phyloP scores from a whole-genome alignment of 2,329 filamentous ascomycete genomes.

The Scedosporium minutisporum region DNA sequence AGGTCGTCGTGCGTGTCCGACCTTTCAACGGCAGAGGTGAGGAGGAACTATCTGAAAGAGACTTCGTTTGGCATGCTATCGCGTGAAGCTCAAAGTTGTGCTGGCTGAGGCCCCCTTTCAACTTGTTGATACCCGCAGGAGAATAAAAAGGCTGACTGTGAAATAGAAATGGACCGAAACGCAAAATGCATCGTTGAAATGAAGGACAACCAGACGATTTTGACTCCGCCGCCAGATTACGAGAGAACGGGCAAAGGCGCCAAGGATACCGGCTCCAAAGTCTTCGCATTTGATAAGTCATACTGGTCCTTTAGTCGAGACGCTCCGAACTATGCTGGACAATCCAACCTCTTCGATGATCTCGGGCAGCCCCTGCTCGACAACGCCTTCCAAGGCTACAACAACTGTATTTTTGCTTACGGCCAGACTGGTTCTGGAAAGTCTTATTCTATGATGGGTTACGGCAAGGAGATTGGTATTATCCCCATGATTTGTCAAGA shows the following conservation, averaged over 20 bases:
- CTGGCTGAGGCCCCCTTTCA: too few relatives aligned
- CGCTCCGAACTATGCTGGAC: conserved; percentile 76
- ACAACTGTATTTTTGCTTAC: conserved; percentile 99
- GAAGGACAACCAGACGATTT: conserved; percentile 84
- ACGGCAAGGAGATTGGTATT: conserved; percentile 89
- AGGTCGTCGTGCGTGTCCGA: conserved; percentile 94
- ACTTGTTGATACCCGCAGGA: neutral
- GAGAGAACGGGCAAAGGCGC: conserved; percentile 47
- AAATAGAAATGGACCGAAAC: conserved; percentile 72
- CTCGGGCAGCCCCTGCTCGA: conserved; percentile 84
- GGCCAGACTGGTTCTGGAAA: conserved; percentile 98
- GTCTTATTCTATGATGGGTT: conserved; percentile 99
- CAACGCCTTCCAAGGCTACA: conserved; percentile 97
- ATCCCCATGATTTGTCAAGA: conserved; percentile 95
- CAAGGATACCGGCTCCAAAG: conserved; percentile 66
- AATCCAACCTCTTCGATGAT: conserved; percentile 81
- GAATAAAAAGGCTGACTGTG: neutral
- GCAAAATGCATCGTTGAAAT: conserved; percentile 97
- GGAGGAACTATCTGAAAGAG: conserved; percentile 12
- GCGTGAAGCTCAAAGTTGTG: neutral
- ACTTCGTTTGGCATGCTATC: neutral
- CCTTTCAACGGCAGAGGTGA: conserved; percentile 93
- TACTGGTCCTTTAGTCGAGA: conserved; percentile 95
- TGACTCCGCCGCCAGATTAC: conserved; percentile 66
- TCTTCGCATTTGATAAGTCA: conserved; percentile 91